Conservation (phyloP, 805 yeast genomes). For the Candida ficus region DNA sequence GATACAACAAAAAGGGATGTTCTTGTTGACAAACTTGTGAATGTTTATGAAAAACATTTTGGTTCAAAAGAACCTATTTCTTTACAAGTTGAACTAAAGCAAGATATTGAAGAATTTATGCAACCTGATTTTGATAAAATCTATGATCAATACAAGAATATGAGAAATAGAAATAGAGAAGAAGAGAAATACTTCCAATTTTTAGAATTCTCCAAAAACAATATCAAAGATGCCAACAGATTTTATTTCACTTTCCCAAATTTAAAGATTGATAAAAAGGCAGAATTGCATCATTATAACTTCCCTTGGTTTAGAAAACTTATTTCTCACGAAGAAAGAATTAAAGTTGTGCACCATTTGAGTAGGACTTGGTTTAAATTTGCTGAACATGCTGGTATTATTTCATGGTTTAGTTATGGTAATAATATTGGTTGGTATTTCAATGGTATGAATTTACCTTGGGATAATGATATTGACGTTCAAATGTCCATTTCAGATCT, state of each 20-base stretch:
- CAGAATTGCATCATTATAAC: conserved; percentile 28
- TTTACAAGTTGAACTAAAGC: conserved; percentile 10
- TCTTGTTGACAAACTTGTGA: not conserved
- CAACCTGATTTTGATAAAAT: conserved; percentile 16
- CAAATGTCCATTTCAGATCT: conserved; percentile 48
- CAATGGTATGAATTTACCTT: conserved; percentile 45
- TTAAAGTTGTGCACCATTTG: conserved; percentile 38
- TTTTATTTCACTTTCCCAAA: conserved; percentile 27
- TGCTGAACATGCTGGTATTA: conserved; percentile 33
- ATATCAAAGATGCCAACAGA: conserved; percentile 19
- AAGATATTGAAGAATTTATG: conserved; percentile 14
- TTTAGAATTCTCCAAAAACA: conserved; percentile 20
- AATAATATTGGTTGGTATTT: conserved; percentile 52
- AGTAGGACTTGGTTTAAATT: conserved; percentile 51
- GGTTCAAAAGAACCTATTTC: conserved; percentile 8
- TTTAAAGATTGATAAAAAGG: conserved; percentile 19
- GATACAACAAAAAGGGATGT: not conserved
- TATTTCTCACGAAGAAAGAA: conserved; percentile 26
- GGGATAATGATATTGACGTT: conserved; percentile 53
- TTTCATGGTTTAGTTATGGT: conserved; percentile 66
- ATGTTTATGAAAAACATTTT: too few species aligned
- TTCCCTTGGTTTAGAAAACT: conserved; percentile 29
- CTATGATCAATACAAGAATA: conserved; percentile 8
- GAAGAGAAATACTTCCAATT: conserved; percentile 23
- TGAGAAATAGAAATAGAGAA: conserved; percentile 13